Conservation (phyloP, 1,284 basidiomycete genomes). For the Austroboletus novae-zelandiae region DNA sequence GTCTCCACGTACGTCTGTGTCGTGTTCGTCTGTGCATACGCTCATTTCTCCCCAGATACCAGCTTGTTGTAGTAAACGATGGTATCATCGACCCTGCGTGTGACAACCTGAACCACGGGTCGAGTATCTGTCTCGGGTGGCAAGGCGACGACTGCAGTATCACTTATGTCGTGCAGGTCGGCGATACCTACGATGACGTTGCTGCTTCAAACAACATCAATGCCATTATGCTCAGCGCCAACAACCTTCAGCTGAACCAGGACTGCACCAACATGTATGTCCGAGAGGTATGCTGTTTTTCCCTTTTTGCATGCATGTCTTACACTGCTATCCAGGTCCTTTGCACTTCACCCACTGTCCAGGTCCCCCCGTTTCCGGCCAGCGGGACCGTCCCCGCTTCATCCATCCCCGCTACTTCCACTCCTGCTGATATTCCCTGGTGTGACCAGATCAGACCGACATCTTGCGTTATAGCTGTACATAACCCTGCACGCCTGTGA, state of each 20-base stretch:
- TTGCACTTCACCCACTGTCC: constrained; percentile 40
- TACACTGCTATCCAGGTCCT: constrained; percentile 43
- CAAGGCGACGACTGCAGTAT: constrained; percentile 23
- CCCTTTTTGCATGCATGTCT: neutral
- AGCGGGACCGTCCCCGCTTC: constrained; percentile 32
- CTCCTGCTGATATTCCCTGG: constrained; percentile 48
- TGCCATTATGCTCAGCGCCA: constrained; percentile 47
- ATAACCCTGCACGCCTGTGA: constrained; percentile 6
- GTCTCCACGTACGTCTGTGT: constrained; percentile 57
- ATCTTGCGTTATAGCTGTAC: neutral
- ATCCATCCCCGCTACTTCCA: constrained; percentile 35
- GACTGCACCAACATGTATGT: constrained; percentile 63
- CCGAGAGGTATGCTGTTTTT: constrained; percentile 49
- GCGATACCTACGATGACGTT: constrained; percentile 53
- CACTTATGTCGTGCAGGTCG: too few relatives aligned
- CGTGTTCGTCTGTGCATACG: constrained; percentile 1
- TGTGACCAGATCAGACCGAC: constrained; percentile 47
- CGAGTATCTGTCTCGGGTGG: constrained; percentile 50
- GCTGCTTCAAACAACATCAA: constrained; percentile 40
- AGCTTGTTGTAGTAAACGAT: constrained; percentile 62
- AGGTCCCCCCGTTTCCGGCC: constrained; percentile 41
- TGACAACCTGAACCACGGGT: constrained; percentile 52
- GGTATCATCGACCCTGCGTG: constrained; percentile 49
- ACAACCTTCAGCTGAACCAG: constrained; percentile 67
- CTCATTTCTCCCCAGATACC: constrained; percentile 47